Evolutionary conservation across 345 rosid species (phyloP).

Genomic region (Citrus sinensis): DVS_A1.0 CM039161.1:20145001-20145500

Average conservation of each 20-base stretch:
- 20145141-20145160: neutral
- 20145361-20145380: neutral
- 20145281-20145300: neutral
- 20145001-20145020: neutral
- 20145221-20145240: neutral
- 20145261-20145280: neutral
- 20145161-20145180: accelerated
- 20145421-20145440: too few species aligned
- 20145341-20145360: neutral
- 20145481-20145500: too few species aligned
- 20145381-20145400: too few species aligned
- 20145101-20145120: neutral
- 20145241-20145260: neutral
- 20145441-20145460: too few species aligned
- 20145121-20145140: neutral
- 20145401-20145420: too few species aligned
- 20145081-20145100: neutral
- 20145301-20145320: neutral
- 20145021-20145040: neutral
- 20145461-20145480: too few species aligned
- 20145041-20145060: neutral
- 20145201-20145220: neutral
- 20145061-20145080: neutral
- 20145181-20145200: too few species aligned
- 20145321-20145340: neutral